Conservation (phyloP, 805 yeast species). For the Zygoascus biomembranicola region DNA sequence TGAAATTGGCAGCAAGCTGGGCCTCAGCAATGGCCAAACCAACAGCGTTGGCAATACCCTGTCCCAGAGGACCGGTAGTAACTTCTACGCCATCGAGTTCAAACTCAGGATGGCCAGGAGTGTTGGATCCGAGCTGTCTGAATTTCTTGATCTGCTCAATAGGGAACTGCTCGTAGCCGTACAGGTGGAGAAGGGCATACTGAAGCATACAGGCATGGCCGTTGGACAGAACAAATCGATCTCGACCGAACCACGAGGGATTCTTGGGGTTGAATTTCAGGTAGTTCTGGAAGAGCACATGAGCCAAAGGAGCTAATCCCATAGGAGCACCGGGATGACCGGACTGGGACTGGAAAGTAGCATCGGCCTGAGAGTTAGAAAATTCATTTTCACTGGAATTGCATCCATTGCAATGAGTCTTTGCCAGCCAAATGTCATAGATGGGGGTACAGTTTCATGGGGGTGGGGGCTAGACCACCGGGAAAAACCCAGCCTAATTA, state of each 20-base stretch:
- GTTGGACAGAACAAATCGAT: constrained; percentile 88
- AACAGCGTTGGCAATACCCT: constrained; percentile 93
- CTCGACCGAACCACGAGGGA: constrained; percentile 91
- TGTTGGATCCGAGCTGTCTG: constrained; percentile 82
- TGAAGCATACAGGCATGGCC: constrained; percentile 94
- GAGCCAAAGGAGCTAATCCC: constrained; percentile 96
- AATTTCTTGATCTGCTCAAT: constrained; percentile 83
- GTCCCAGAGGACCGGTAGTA: constrained; percentile 98
- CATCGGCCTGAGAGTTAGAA: constrained; percentile 46
- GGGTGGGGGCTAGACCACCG: not conserved
- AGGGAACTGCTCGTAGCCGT: constrained; percentile 64
- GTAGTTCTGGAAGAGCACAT: constrained; percentile 64
- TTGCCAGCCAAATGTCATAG: not conserved
- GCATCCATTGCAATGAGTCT: too few relatives aligned
- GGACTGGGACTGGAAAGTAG: constrained; percentile 79
- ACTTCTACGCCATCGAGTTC: constrained; percentile 92
- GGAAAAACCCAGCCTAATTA: not conserved
- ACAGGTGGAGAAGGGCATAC: constrained; percentile 76
- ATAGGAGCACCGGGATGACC: constrained; percentile 99
- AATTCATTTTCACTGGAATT: not conserved
- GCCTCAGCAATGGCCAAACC: constrained; percentile 94
- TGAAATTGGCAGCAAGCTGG: constrained; percentile 85
- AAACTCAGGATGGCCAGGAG: constrained; percentile 95
- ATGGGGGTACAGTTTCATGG: not conserved
- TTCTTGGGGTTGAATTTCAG: constrained; percentile 84